Evolutionary conservation across 225 moss, liverwort and hornwort genomes (phyloP), one percentile per base, ranked within the genome.

Genomic region (Sphagnum tenellum): DNA sequence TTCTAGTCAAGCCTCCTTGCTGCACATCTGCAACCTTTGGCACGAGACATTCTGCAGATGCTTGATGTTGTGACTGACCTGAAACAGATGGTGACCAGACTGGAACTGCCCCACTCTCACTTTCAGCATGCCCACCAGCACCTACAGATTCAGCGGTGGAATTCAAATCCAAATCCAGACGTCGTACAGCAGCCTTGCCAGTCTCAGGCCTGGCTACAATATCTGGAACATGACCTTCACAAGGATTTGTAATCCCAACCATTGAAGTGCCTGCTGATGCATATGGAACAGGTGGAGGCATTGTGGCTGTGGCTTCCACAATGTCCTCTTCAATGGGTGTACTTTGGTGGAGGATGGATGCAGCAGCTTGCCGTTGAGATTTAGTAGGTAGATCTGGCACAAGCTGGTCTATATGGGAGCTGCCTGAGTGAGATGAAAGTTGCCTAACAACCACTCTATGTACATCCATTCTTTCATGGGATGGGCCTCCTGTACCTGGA

Each of bases 71-170:
- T 29, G 74, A 52, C 12, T 68, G 78, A 60, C 50, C 80, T 60
- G 94, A 64, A 3, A 75, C 68, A 46, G 85, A 75, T 50, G 84
- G 81, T 57, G 90, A 82, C 96, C 96, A 96, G 12, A 92, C 81
- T 61, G 92, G 92, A 66, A 96, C 90, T 57, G 81, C 84, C 56
- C 79, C 88, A 14, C 88, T 88, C 57, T 54, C 84, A 55, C 78
- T 88, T 44, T 87, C 88, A 49, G 70, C 70, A 64, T 58, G 87
- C 72, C 88, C 82, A 59, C 71, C 68, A 59, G 79, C 29, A 29
- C 29, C 79, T 51, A 85, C 66, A n/a, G 96, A 98, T 70, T 98
- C 92, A 49, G 92, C 92, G 48, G 96, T 98, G 50, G 96, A 98
- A 71, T 92, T 87, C 45, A 90, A 72, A 75, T 98, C 90, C 59